Conservation (phyloP, 441 rosid genomes). For the Populus tomentosa region DNA sequence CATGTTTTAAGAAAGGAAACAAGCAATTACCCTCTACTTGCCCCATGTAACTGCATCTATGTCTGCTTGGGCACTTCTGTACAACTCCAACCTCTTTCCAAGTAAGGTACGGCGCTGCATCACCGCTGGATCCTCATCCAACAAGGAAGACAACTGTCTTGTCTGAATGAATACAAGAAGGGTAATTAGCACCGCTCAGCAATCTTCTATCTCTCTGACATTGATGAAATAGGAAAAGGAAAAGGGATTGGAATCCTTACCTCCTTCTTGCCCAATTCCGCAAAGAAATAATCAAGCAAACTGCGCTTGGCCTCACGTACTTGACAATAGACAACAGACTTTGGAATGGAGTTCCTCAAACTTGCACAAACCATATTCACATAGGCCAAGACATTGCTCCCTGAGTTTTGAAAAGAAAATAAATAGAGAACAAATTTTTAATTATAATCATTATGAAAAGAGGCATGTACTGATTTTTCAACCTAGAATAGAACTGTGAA, state of each 20-base stretch:
- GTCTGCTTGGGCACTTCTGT: conserved; percentile 76
- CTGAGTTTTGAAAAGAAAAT: background rate
- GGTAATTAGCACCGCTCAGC: background rate
- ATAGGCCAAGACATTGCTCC: conserved; percentile 55
- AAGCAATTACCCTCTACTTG: background rate
- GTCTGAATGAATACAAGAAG: conserved; percentile 24
- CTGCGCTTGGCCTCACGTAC: too few species aligned
- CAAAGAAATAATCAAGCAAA: too few species aligned
- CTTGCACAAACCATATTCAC: too few species aligned
- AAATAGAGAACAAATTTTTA: background rate
- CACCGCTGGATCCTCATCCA: conserved; percentile 80
- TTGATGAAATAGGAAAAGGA: background rate
- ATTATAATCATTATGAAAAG: background rate
- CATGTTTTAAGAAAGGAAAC: background rate
- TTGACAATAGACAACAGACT: too few species aligned
- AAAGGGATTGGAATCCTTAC: conserved; percentile 3
- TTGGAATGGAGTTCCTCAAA: too few species aligned
- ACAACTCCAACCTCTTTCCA: conserved; percentile 71
- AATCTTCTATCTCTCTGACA: background rate
- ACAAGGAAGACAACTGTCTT: conserved; percentile 20
- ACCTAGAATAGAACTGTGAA: background rate
- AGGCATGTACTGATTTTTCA: background rate
- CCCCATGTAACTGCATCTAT: conserved; percentile 27
- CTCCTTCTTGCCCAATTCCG: too few species aligned
- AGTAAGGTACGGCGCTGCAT: conserved; percentile 60